phyloP scores from a whole-genome alignment of 2,329 filamentous ascomycete species.

The Penicillium sp. region DNA sequence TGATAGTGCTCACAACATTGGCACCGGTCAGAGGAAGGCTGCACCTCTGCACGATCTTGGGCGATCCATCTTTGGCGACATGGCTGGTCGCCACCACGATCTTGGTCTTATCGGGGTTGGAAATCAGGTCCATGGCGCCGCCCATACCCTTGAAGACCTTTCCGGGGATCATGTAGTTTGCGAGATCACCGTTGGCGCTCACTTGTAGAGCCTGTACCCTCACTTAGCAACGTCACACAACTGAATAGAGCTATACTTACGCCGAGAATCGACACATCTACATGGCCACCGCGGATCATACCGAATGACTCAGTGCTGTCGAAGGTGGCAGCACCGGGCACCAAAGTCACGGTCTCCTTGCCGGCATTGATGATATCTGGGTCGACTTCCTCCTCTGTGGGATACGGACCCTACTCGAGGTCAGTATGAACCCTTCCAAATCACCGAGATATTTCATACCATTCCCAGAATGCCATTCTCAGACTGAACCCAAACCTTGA shows the following conservation, averaged over 20 bases:
- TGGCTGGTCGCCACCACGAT: conserved; percentile 71
- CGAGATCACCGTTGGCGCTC: conserved; percentile 72
- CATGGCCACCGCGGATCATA: conserved; percentile 83
- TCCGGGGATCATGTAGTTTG: conserved; percentile 88
- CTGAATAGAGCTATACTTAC: conserved; percentile 32
- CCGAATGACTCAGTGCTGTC: conserved; percentile 78
- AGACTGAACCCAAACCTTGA: conserved; percentile 78
- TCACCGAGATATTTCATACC: conserved; percentile 25
- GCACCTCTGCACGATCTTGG: conserved; percentile 66
- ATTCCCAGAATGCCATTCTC: conserved; percentile 86
- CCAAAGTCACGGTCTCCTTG: conserved; percentile 80
- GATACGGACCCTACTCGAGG: conserved; percentile 62
- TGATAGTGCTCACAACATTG: conserved; percentile 67
- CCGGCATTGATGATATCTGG: conserved; percentile 81
- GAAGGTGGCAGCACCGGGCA: conserved; percentile 73
- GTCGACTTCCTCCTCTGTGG: conserved; percentile 68
- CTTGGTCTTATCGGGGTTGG: conserved; percentile 68
- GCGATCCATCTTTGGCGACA: conserved; percentile 64
- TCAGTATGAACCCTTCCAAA: not conserved
- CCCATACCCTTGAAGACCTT: conserved; percentile 88
- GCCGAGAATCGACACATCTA: conserved; percentile 80
- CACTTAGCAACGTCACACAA: not conserved
- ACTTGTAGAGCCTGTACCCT: conserved; percentile 66
- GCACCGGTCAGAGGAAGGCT: conserved; percentile 65
- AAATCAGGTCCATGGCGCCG: conserved; percentile 71